These are phyloP conservation scores for Tephrocybe sp. DNA, from an alignment of 768 basidiomycete species.

Conservation along the genomic window DNA sequence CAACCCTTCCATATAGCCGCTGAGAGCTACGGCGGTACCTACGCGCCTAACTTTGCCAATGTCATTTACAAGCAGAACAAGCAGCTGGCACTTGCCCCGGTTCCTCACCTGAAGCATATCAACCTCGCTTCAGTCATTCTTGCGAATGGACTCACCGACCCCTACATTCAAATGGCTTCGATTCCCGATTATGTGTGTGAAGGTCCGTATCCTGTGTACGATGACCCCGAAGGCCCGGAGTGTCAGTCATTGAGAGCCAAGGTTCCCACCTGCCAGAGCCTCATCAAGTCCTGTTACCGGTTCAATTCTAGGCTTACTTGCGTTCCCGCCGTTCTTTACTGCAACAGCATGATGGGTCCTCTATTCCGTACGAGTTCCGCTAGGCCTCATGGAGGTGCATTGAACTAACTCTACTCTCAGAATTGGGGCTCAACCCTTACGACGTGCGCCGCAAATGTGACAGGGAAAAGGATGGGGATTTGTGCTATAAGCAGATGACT, in stretches of 20 bases:
- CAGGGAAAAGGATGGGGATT: constrained; percentile 60
- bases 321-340: constrained; percentile 76
- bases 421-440: constrained; percentile 83
- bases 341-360: constrained; percentile 71
- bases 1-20: constrained; percentile 78
- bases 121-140: constrained; percentile 84
- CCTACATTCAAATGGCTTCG: constrained; percentile 75
- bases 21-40: constrained; percentile 79
- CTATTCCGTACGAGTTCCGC: constrained; percentile 55
- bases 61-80: constrained; percentile 81
- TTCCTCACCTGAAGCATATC: constrained; percentile 59
- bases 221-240: constrained; percentile 64
- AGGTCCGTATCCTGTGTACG: constrained; percentile 80
- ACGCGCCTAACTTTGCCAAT: constrained; percentile 83
- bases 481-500: constrained; percentile 78
- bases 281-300: constrained; percentile 72
- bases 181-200: constrained; percentile 84
- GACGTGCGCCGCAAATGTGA: constrained; percentile 83
- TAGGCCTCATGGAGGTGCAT: neutral
- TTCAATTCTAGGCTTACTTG: constrained; percentile 63
- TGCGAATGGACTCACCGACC: constrained; percentile 87
- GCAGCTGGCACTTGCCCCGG: constrained; percentile 43
- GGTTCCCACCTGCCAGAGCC: constrained; percentile 70
- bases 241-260: constrained; percentile 65
- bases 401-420: constrained; percentile 28